A percentile compares a stretch with the other conserved stretches of the same genome.
Evolutionary conservation across 495 filamentous ascomycete species (phyloP).

Genomic region (Lasiosphaeris hirsuta): DNA sequence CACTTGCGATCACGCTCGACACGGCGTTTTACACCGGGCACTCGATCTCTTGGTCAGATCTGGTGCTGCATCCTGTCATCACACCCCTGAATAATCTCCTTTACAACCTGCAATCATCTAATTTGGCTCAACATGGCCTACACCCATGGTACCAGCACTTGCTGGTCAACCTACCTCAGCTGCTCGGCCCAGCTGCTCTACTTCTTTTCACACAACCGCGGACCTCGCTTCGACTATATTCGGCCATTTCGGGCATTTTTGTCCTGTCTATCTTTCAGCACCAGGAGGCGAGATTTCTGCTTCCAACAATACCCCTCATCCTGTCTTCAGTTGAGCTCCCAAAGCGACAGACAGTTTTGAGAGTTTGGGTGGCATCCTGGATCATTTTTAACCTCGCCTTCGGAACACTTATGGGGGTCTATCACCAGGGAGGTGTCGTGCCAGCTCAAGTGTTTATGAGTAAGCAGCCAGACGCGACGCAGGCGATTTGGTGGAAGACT

Average conservation of each 20-base stretch:
- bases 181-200: constrained; percentile 81
- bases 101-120: constrained; percentile 74
- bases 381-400: constrained; percentile 76
- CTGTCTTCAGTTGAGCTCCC: constrained; percentile 77
- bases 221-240: constrained; percentile 59
- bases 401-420: constrained; percentile 83
- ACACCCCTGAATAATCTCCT: constrained; percentile 88
- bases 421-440: constrained; percentile 91
- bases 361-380: constrained; percentile 67
- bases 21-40: constrained; percentile 72
- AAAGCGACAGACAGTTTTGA: constrained; percentile 44
- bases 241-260: constrained; percentile 75
- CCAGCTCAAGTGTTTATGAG: constrained; percentile 69
- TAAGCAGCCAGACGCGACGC: constrained; percentile 56
- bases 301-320: constrained; percentile 84
- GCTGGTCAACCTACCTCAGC: constrained; percentile 77
- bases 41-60: constrained; percentile 54
- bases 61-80: constrained; percentile 62
- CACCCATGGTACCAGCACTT: constrained; percentile 92
- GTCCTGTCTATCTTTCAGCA: constrained; percentile 84
- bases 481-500: constrained; percentile 95
- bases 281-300: constrained; percentile 91
- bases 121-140: constrained; percentile 84
- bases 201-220: constrained; percentile 61
- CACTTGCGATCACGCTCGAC: constrained; percentile 73